Evolutionary conservation across 139 green algal species (phyloP), one percentile per base, ranked within the genome.

Genomic region (Chlorella sp.): DNA sequence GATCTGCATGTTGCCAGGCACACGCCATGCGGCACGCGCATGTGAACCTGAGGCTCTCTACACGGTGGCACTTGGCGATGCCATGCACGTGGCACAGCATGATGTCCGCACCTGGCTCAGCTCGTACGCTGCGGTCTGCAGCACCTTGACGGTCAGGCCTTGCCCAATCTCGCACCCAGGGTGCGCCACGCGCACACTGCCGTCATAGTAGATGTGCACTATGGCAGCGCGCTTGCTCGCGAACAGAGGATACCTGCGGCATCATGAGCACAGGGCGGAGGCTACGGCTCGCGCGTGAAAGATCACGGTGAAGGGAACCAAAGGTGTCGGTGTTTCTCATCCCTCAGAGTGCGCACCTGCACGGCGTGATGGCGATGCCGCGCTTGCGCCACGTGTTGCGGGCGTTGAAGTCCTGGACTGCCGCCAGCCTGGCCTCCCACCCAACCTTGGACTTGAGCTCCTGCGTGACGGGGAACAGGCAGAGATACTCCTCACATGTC

Each of bases 91-190:
- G n/a, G n/a, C n/a, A n/a, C n/a, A n/a, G n/a, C n/a, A n/a, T n/a
- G n/a, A n/a, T n/a, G n/a, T n/a, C n/a, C 66, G 24, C 62, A 71
- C 71, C 72, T 77, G 31, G 63, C 63, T 71, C 3, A 77, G 72
- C 63, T 72, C 62, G 29, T 61, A 72, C 32, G 72, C 62, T 17
- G 72, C 72, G 14, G 82, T 79, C 81, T 92, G 87, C 32, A 85
- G 79, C 24, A 90, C 85, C 63, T 90, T 90, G 62, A 80, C 82
- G 72, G 69, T 73, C 2, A 92, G 85, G 5, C 76, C 72, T 29
- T 77, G 72, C 3, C 72, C 72, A 49, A 77, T 77, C 27, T 77
- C 72, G 2, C 34, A 17, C 1, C 72, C 72, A 27, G 72, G 42
- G 31, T 36, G 51, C 51, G 35, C n/a, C 31, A 74, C 69, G 26